phyloP scores from a whole-genome alignment of 257 asterid species.

The Capsicum pubescens region DNA sequence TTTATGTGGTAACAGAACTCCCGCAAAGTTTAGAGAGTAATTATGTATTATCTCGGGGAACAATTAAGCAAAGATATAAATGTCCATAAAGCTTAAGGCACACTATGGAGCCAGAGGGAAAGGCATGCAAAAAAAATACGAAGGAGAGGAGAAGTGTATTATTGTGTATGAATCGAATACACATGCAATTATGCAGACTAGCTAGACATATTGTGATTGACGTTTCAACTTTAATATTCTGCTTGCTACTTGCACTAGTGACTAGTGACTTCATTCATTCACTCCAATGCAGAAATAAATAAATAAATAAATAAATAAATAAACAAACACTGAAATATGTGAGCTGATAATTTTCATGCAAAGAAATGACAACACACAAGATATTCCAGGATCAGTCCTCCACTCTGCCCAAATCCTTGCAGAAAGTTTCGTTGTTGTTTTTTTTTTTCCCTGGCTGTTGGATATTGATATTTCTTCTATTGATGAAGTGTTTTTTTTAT shows the following conservation, averaged over 20 bases:
- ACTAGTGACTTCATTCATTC: conserved; percentile 6
- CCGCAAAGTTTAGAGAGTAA: no score
- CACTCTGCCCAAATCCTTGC: conserved; percentile 10
- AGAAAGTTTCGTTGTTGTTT: no score
- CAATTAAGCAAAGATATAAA: no score
- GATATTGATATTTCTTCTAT: no score
- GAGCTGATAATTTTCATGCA: conserved; percentile 22
- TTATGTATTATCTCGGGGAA: no score
- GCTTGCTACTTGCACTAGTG: neutral
- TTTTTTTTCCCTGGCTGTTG: neutral
- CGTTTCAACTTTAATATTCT: conserved; percentile 29
- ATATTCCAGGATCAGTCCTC: neutral
- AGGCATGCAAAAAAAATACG: no score
- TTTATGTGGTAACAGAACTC: no score
- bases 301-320: no score
- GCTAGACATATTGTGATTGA: conserved; percentile 25
- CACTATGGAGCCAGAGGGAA: no score
- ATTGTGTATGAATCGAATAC: no score
- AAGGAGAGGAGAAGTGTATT: neutral
- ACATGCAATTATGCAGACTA: neutral
- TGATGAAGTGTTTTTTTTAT: neutral
- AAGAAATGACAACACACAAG: conserved; percentile 23
- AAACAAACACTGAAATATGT: neutral
- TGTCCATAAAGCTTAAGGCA: no score
- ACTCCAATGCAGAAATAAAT: neutral